phyloP scores from a whole-genome alignment of 257 asterid genomes.

The Forsythia suspensa region DNA sequence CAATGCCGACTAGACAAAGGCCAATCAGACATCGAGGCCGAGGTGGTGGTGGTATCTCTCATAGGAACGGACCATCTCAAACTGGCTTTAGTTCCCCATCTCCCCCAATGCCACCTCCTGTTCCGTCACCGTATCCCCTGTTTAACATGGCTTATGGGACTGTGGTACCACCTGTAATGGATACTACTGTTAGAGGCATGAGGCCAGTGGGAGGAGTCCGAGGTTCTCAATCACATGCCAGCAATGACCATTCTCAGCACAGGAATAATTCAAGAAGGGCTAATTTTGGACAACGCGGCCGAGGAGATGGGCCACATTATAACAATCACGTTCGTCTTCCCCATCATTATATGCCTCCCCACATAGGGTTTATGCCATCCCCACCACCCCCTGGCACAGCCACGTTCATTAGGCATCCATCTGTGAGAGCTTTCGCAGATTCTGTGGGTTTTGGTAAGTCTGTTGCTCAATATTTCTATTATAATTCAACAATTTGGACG shows the following conservation, averaged over 20 bases:
- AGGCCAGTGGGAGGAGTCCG: slow-evolving; percentile 55
- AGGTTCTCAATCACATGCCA: slow-evolving; percentile 41
- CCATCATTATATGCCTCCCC: slow-evolving; percentile 54
- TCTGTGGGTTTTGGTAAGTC: slow-evolving; percentile 70
- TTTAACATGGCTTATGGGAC: slow-evolving; percentile 40
- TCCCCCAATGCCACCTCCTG: slow-evolving; percentile 46
- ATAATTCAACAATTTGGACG: background rate
- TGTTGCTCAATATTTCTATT: background rate
- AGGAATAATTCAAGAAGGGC: slow-evolving; percentile 62
- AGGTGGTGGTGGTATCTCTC: slow-evolving; percentile 34
- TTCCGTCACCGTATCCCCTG: slow-evolving; percentile 59
- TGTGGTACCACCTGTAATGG: slow-evolving; percentile 52
- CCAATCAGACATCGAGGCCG: slow-evolving; percentile 54
- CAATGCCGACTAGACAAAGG: slow-evolving; percentile 48
- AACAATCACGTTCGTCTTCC: slow-evolving; percentile 58
- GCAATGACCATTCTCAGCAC: slow-evolving; percentile 54
- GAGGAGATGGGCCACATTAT: slow-evolving; percentile 70
- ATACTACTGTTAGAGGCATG: slow-evolving; percentile 49
- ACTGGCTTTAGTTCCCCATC: slow-evolving; percentile 51
- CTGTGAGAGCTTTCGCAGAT: slow-evolving; percentile 49
- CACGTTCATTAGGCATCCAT: slow-evolving; percentile 52
- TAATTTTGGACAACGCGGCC: slow-evolving; percentile 66
- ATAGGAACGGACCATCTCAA: slow-evolving; percentile 50
- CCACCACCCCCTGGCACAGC: slow-evolving; percentile 57
- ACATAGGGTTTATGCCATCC: slow-evolving; percentile 50